A percentile compares a stretch with the other conserved stretches of the same genome.
phyloP scores from a whole-genome alignment of 129 eudicot genomes.

The Ambrosia trifida region DNA sequence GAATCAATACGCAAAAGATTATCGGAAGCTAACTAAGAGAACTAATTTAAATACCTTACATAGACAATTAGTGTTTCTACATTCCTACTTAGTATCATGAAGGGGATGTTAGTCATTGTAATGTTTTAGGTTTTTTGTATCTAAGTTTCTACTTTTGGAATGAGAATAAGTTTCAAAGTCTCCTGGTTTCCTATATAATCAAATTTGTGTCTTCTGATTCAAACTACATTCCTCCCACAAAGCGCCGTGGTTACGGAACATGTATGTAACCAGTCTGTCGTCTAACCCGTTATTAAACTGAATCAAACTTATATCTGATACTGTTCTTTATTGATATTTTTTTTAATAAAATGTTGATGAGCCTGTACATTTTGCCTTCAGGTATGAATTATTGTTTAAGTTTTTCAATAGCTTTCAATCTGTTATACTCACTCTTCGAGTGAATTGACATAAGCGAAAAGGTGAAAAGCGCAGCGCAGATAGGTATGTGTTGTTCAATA shows the following conservation, averaged over 20 bases:
- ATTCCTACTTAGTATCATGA: not conserved
- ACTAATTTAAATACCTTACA: not conserved
- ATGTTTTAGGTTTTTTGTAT: constrained; percentile 1
- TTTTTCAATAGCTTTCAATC: constrained; percentile 62
- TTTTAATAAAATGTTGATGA: no score
- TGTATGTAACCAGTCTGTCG: not conserved
- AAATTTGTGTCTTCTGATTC: not conserved
- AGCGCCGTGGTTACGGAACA: not conserved
- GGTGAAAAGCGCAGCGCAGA: no score
- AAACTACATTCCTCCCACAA: not conserved
- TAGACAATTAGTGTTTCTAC: not conserved
- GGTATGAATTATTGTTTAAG: constrained; percentile 41
- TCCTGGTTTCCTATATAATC: not conserved
- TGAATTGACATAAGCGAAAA: no score
- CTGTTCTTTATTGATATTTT: not conserved
- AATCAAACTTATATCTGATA: not conserved
- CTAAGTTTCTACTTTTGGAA: not conserved
- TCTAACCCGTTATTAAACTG: not conserved
- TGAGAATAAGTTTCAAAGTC: not conserved
- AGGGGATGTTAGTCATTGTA: constrained; percentile 18
- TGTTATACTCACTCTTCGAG: constrained; percentile 19
- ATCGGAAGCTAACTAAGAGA: constrained; percentile 38
- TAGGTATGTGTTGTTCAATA: no score
- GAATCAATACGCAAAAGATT: constrained; percentile 65
- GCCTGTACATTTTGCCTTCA: no score